Evolutionary conservation across 2,329 filamentous ascomycete species (phyloP), one percentile per base, ranked within the genome.

Genomic region (Thelonectria discophora): DNA sequence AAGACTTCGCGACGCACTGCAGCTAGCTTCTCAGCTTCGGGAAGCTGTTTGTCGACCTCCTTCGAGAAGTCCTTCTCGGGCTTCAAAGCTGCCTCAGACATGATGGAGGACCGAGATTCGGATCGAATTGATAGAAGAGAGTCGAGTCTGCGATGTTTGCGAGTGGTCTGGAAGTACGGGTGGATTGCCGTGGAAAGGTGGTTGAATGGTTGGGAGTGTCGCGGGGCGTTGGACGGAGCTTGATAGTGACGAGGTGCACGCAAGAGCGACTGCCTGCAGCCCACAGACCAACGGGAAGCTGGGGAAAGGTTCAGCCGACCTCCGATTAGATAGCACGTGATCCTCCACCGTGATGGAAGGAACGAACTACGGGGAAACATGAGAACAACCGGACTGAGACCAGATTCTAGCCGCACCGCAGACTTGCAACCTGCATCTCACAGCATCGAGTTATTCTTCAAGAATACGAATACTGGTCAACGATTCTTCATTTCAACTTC

Each of bases 31-130:
- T 98, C 89, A 62, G 93, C 93, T 80, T 97, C 93, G 51, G 93
- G 91, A 71, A 99, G 89, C 80, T 92, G 88, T 81, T 90, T 88
- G 84, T 98, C 94, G 74, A 92, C 93, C 81, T 98, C 94, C 82
- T 97, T 97, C 76, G 92, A 90, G 87, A 92, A 97, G 88, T 99
- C 95, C 90, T 97, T 97, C 85, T 99, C 95, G 75, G 94, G 92
- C 87, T 96, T 97, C 79, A 95, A 80, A 74, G 86, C 80, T 79
- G 88, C 88, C 80, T 93, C 91, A 74, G 93, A 91, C 93, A 97
- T 97, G 76, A 57, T 76, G 70, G 62, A 45, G 55, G 40, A 45
- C 49, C 48, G 47, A 34, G 65, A 63, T 61, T 24, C 21, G 20
- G 54, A 27, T 58, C 34, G 34, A 49, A 49, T 55, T 27, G 49